Evolutionary conservation across 2,329 filamentous ascomycete species (phyloP).

Genomic region (Penicillium frequentans): DNA sequence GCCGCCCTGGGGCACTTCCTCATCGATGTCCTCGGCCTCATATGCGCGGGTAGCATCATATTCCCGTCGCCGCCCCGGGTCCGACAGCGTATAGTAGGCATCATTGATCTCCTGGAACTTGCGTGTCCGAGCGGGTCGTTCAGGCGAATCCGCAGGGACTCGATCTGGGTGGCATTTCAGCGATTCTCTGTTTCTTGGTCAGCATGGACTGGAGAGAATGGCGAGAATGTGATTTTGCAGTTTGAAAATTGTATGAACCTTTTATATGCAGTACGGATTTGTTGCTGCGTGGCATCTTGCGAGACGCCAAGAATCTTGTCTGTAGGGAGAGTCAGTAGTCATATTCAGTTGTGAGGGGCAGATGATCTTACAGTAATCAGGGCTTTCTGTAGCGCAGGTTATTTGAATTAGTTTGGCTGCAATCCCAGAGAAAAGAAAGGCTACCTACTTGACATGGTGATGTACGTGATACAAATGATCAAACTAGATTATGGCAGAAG

Average conservation of each 20-base stretch:
- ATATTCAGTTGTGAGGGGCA: slow-evolving; percentile 1
- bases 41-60: slow-evolving; percentile 73
- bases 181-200: slow-evolving; percentile 61
- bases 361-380: slow-evolving; percentile 43
- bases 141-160: slow-evolving; percentile 78
- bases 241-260: slow-evolving; percentile 52
- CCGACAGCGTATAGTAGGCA: slow-evolving; percentile 88
- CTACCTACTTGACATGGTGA: slow-evolving; percentile 27
- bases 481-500: background rate
- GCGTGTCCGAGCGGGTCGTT: slow-evolving; percentile 77
- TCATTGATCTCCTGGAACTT: slow-evolving; percentile 92
- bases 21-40: slow-evolving; percentile 48
- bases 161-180: slow-evolving; percentile 93
- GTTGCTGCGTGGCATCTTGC: slow-evolving; percentile 72
- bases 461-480: background rate
- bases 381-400: slow-evolving; percentile 20
- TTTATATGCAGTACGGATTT: slow-evolving; percentile 95
- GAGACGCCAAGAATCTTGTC: slow-evolving; percentile 73
- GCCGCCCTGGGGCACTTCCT: slow-evolving; percentile 49
- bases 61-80: slow-evolving; percentile 71
- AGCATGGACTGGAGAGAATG: background rate
- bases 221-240: background rate
- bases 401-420: background rate
- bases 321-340: slow-evolving; percentile 34
- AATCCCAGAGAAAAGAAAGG: background rate